These are phyloP conservation scores for Myxozyma neglecta DNA, from an alignment of 805 yeast species.

Conservation along the genomic window DNA sequence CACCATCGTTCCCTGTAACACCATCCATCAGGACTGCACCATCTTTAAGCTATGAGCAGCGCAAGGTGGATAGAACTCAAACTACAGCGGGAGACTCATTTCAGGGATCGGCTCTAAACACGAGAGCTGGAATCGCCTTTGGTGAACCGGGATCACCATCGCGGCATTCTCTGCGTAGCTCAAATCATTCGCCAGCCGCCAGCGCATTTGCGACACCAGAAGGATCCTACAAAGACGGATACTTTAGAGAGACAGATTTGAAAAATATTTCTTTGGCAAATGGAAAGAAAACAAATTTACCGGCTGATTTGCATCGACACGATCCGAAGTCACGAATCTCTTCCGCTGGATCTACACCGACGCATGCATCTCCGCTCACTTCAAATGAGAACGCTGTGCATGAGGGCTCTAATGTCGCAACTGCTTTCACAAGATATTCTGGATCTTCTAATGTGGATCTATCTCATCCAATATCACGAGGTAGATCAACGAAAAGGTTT, in stretches of 20 bases:
- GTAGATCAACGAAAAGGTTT: constrained; percentile 14
- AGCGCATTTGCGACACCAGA: neutral
- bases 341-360: constrained; percentile 9
- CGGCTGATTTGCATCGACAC: constrained; percentile 18
- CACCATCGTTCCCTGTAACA: constrained; percentile 3
- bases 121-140: neutral
- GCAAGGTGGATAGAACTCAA: neutral
- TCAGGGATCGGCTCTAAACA: neutral
- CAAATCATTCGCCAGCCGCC: neutral
- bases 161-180: neutral
- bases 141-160: constrained; percentile 1
- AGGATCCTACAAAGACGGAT: neutral
- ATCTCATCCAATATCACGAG: constrained; percentile 16
- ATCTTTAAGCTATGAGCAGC: neutral
- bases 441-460: neutral
- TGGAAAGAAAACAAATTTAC: neutral
- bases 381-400: neutral
- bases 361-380: neutral
- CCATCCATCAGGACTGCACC: constrained; percentile 2
- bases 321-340: constrained; percentile 17
- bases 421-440: constrained; percentile 19
- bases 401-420: constrained; percentile 1
- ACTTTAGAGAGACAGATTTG: neutral
- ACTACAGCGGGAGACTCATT: neutral
- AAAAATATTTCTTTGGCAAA: neutral